Percentiles rank a stretch among this genome's conserved stretches.
phyloP scores from a whole-genome alignment of 1,284 basidiomycete species.

The Microbotryomycetes sp. region DNA sequence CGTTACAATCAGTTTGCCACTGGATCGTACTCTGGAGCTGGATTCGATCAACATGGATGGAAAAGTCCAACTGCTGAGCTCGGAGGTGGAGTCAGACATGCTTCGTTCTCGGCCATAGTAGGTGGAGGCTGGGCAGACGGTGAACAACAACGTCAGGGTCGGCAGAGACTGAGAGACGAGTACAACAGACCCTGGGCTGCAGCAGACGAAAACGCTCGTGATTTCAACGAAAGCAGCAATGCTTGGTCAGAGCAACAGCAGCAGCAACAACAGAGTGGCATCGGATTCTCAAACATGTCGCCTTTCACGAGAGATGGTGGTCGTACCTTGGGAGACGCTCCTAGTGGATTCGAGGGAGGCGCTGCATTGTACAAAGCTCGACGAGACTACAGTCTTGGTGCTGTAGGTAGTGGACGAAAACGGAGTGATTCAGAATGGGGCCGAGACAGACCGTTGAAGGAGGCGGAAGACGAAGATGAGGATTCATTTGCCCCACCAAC shows the following conservation, averaged over 20 bases:
- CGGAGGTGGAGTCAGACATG: not conserved
- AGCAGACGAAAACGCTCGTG: not conserved
- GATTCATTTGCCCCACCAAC: conserved; percentile 37
- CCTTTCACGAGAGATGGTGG: conserved; percentile 36
- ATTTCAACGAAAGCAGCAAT: too few relatives aligned
- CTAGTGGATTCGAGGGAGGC: conserved; percentile 6
- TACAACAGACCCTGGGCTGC: conserved; percentile 1
- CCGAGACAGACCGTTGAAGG: conserved; percentile 14
- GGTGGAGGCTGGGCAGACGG: conserved; percentile 17
- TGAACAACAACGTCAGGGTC: conserved; percentile 21
- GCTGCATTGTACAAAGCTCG: conserved; percentile 20
- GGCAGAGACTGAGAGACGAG: conserved; percentile 14
- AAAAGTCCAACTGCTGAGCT: not conserved
- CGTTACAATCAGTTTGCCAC: conserved; percentile 6
- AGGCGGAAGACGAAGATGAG: conserved; percentile 34
- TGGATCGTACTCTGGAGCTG: not conserved
- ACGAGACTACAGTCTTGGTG: conserved; percentile 24
- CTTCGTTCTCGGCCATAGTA: not conserved
- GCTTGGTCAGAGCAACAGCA: conserved; percentile 4
- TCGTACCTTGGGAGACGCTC: conserved; percentile 17
- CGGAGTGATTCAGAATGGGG: conserved; percentile 34
- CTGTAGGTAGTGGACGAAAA: conserved; percentile 30
- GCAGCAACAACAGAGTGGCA: conserved; percentile 16
- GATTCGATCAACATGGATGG: not conserved
- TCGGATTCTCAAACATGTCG: conserved; percentile 37